A percentile compares a stretch with the other conserved stretches of the same genome.
phyloP scores from a whole-genome alignment of 2,329 filamentous ascomycete genomes.

The Venturia pyrina region DNA sequence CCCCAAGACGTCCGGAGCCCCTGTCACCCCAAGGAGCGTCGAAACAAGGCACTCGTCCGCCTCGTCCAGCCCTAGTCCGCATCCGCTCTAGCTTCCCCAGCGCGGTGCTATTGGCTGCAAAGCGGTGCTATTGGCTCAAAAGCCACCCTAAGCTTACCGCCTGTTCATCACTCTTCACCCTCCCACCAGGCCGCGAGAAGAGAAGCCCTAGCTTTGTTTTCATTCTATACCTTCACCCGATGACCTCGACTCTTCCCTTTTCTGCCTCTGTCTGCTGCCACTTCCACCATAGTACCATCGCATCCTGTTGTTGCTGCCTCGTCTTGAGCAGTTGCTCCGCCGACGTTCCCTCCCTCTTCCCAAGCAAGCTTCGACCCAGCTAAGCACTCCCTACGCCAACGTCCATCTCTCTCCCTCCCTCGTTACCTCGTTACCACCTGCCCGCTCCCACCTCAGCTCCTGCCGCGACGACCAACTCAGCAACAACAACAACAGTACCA shows the following conservation, averaged over 20 bases:
- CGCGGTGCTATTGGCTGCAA: neutral
- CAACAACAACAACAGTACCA: neutral
- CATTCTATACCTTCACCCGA: neutral
- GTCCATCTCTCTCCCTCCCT: too few relatives aligned
- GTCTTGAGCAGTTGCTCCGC: neutral
- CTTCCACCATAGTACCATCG: neutral
- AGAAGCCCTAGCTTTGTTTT: too few relatives aligned
- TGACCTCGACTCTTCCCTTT: neutral
- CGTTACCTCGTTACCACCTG: conserved; percentile 6
- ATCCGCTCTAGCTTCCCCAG: neutral
- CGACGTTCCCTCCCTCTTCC: neutral
- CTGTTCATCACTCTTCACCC: neutral
- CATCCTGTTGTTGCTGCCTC: neutral
- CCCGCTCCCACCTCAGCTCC: neutral
- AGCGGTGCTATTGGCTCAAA: neutral
- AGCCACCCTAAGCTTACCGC: neutral
- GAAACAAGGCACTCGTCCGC: neutral
- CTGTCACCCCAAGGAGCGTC: neutral
- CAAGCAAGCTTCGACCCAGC: neutral
- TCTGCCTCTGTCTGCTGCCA: neutral
- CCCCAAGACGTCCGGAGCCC: too few relatives aligned
- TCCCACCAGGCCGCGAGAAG: neutral
- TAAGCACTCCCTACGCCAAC: neutral
- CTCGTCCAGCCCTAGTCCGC: neutral
- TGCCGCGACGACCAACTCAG: neutral